phyloP scores from a whole-genome alignment of 139 green algal species.

The Spirogloea muscicola region DNA sequence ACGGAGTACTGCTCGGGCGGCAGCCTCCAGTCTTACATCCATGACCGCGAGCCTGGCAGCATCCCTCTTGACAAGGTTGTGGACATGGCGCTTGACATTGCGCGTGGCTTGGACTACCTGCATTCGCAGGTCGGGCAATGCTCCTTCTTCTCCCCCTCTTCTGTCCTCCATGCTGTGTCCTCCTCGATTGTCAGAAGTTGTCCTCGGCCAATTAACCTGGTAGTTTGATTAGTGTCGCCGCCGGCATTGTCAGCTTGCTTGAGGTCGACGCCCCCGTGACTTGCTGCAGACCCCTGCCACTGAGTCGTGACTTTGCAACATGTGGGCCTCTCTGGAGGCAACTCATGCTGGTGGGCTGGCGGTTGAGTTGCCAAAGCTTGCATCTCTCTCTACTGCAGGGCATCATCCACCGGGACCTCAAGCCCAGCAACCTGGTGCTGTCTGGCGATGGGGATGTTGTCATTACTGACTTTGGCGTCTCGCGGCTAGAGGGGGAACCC shows the following conservation, averaged over 20 bases:
- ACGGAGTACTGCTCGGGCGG: conserved; percentile 54
- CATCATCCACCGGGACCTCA: conserved; percentile 59
- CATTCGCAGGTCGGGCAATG: conserved; percentile 43
- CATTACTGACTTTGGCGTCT: conserved; percentile 46
- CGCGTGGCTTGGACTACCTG: conserved; percentile 60
- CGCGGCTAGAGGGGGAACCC: background rate
- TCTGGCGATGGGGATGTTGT: conserved; percentile 4
- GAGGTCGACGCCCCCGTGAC: no score
- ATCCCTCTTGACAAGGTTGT: background rate
- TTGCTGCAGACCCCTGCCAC: no score
- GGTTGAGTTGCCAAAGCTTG: no score
- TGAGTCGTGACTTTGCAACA: no score
- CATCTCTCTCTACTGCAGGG: conserved; percentile 3
- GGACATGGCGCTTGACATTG: conserved; percentile 47
- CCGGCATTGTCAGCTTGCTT: no score
- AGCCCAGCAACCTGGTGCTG: conserved; percentile 71
- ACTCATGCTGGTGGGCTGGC: no score
- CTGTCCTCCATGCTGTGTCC: background rate
- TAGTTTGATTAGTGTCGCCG: no score
- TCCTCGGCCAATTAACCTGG: no score
- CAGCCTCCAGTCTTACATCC: conserved; percentile 50
- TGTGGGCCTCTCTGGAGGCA: no score
- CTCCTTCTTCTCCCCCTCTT: background rate
- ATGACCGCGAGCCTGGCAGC: conserved; percentile 37
- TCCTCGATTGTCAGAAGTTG: no score